These are phyloP conservation scores for Paratinospora sagittata DNA, from an alignment of 164 flowering plant species.

Conservation along the genomic window DNA sequence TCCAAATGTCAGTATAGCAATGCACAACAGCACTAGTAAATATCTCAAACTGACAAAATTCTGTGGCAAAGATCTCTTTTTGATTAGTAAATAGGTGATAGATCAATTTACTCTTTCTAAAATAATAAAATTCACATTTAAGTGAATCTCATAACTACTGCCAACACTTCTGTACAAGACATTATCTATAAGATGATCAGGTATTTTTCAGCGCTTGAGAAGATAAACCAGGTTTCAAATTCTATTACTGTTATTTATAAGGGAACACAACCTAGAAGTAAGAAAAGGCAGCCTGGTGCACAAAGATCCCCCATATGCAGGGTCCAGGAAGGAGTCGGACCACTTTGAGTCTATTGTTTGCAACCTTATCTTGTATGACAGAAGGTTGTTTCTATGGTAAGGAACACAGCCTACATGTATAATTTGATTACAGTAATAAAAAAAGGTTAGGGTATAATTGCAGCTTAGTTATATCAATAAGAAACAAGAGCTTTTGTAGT, in stretches of 20 bases:
- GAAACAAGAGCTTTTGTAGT: too few relatives aligned
- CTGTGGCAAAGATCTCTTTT: background rate
- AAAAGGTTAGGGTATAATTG: too few relatives aligned
- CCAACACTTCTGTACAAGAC: background rate
- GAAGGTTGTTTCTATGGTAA: too few relatives aligned
- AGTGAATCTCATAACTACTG: background rate
- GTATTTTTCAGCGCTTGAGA: background rate
- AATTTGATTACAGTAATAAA: too few relatives aligned
- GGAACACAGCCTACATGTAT: too few relatives aligned
- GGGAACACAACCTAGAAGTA: background rate
- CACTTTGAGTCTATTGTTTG: too few relatives aligned
- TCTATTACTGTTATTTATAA: background rate
- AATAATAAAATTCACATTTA: background rate
- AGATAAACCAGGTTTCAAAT: background rate
- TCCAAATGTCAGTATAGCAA: background rate
- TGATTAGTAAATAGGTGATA: constrained; percentile 4
- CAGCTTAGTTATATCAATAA: too few relatives aligned
- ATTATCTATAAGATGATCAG: background rate
- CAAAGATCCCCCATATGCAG: too few relatives aligned
- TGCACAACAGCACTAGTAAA: background rate
- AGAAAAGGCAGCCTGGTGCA: too few relatives aligned
- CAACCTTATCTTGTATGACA: too few relatives aligned
- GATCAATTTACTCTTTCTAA: background rate
- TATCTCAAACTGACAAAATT: background rate
- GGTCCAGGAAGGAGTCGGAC: too few relatives aligned